Evolutionary conservation across 1,284 basidiomycete species (phyloP).

Genomic region (Chalciporus sp.): DNA sequence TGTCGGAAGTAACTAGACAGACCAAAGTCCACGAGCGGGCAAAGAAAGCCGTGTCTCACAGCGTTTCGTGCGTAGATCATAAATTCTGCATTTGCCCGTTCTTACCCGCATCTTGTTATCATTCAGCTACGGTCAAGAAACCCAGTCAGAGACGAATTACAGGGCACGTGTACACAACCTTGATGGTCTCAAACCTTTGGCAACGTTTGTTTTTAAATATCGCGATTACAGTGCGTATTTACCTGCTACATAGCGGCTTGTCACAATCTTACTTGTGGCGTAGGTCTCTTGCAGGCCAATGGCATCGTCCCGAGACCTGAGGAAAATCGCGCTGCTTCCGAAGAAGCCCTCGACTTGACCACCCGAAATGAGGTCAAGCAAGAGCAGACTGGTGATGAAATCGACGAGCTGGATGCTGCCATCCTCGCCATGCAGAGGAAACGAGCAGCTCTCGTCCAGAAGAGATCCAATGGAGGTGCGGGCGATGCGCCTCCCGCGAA

Average conservation of each 20-base stretch:
- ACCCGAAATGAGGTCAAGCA: slow-evolving; percentile 7
- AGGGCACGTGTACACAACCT: background rate
- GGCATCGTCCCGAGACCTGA: slow-evolving; percentile 26
- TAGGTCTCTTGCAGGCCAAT: slow-evolving; percentile 33
- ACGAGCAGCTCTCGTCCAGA: background rate
- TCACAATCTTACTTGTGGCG: background rate
- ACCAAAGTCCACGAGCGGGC: slow-evolving; percentile 39
- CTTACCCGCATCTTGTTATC: background rate
- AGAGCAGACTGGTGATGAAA: slow-evolving; percentile 5
- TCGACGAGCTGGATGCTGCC: slow-evolving; percentile 7
- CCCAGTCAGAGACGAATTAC: background rate
- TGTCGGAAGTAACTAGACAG: background rate
- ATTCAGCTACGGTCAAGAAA: slow-evolving; percentile 28
- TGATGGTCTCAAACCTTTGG: slow-evolving; percentile 24
- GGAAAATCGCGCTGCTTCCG: background rate
- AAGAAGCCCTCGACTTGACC: slow-evolving; percentile 30
- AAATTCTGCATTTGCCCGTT: background rate
- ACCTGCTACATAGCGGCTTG: background rate
- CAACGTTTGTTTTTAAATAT: slow-evolving; percentile 33
- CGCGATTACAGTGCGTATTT: slow-evolving; percentile 28
- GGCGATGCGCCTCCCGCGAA: slow-evolving; percentile 17
- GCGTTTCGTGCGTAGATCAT: slow-evolving; percentile 33
- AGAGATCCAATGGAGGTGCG: slow-evolving; percentile 3
- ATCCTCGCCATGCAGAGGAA: slow-evolving; percentile 1
- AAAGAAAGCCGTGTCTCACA: slow-evolving; percentile 41